Evolutionary conservation across 805 yeast genomes (phyloP), one percentile per base, ranked within the genome.

Genomic region (Candida xyloterini): DNA sequence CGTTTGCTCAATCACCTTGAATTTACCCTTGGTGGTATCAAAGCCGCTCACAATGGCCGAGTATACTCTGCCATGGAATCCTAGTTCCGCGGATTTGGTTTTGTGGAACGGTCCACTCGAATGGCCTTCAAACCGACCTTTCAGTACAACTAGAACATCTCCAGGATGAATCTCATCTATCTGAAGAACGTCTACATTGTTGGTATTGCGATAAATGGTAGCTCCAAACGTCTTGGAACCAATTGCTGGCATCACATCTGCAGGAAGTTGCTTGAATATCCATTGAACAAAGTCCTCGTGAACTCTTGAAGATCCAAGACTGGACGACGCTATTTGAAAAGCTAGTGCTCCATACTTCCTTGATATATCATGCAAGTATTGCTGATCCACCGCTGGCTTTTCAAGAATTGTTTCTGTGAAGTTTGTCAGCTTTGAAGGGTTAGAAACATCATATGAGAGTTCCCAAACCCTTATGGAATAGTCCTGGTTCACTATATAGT

Each of bases 201-300:
- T 71, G 43, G 74, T 62, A 48, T 74, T 84, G 47, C 70, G 66
- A 62, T 81, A 89, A 45, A 84, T 71, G 15, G 75, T 71, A n/a
- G 74, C 81, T 27, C 98, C 98, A 58, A 68, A 85, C 0, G 85
- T 73, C 50, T 83, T 78, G 26, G 64, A 59, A 0, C 88, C 95
- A 33, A 86, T 73, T 1, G 84, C 43, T 7, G 56, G 57, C 25
- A 60, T 24, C 4, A 50, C 55, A 14, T 44, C 51, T 3, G 66
- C 66, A n/a, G 68, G 65, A 10, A 76, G 40, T 40, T 62, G 59
- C 0, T 56, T 43, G 10, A 70, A 57, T 6, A 74, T 54, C 37
- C 60, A 56, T 10, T 57, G 52, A n/a, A 71, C 64, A 6, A 73
- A 48, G 15, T 52, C 54, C 14, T 53, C 62, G 4, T 51, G 48